Base-by-base conservation (phyloP, 1,284 basidiomycete genomes). In the Ceratobasidium sp. region DNA sequence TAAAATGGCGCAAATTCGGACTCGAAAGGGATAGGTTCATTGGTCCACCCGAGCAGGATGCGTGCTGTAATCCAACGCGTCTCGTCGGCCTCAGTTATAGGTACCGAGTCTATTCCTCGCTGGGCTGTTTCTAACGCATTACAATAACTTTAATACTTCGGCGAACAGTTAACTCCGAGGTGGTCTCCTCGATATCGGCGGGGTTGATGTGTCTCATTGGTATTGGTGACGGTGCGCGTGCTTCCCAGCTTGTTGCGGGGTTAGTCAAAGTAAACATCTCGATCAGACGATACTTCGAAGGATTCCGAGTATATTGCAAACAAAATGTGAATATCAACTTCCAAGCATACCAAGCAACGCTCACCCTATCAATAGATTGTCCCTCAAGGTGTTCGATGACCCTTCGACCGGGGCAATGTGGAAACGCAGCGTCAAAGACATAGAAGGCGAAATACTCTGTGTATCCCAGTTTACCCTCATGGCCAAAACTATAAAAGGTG, bases 401-500 rank as follows among this genome's bases (percentile, higher is more conserved):
- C 85, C 8, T 78, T 76, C 27, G 86, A 88, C 85, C 2, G 85
- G 85, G 3, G 86, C 86, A 60, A 90, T 91, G 89, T 97, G 95
- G 95, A 94, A 92, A 82, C 83, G 86, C 47, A 95, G 85, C 80
- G 91, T 97, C 73, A 92, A 90, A 82, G 95, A 97, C 77, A 88
- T 96, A 44, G 87, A 89, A 41, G 95, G 94, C 69, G 94, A 96
- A 73, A 88, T 97, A 15, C 87, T 97, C 29, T 96, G 95, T 79
- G 93, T 96, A 17, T 96, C 94, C 0, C 95, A 97, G 79, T 97
- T 97, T 82, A 97, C 95, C 0, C 86, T 97, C 19, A 84, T 95
- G 79, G 95, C 94, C n/a, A 91, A 91, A 78, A 96, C 94, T 8
- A 85, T 87, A 75, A 96, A 96, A 82, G 95, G 94, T 24, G 91